Evolutionary conservation across 2,329 filamentous ascomycete species (phyloP).

Genomic region (Cercospora sp.): DNA sequence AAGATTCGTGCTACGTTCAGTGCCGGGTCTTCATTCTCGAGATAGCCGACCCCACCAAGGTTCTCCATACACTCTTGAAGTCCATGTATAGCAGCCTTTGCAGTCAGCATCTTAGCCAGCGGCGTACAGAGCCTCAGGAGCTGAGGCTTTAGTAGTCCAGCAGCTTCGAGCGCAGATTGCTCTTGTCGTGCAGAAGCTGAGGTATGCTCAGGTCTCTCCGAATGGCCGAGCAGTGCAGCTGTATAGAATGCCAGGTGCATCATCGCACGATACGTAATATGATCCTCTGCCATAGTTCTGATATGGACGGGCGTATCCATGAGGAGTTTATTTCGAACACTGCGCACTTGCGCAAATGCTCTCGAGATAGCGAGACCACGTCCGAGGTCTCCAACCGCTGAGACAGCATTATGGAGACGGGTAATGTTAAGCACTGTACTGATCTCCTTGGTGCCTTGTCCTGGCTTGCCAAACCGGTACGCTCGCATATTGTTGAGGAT

Average conservation of each 20-base stretch:
- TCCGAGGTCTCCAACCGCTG: slow-evolving; percentile 55
- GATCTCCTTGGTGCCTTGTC: slow-evolving; percentile 68
- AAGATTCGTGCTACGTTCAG: slow-evolving; percentile 67
- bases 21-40: slow-evolving; percentile 62
- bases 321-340: slow-evolving; percentile 53
- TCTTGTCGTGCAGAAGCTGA: background rate
- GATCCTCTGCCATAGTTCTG: slow-evolving; percentile 55
- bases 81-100: slow-evolving; percentile 52
- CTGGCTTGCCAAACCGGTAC: slow-evolving; percentile 65
- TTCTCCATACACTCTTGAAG: slow-evolving; percentile 63
- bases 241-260: slow-evolving; percentile 8
- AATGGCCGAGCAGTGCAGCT: slow-evolving; percentile 53
- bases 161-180: background rate
- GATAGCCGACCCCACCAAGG: slow-evolving; percentile 67
- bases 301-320: slow-evolving; percentile 59
- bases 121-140: slow-evolving; percentile 62
- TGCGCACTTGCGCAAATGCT: slow-evolving; percentile 60
- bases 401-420: slow-evolving; percentile 58
- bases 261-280: background rate
- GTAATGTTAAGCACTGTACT: slow-evolving; percentile 68
- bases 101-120: slow-evolving; percentile 61
- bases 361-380: slow-evolving; percentile 60
- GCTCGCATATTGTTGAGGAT: slow-evolving; percentile 49
- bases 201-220: slow-evolving; percentile 46
- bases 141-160: slow-evolving; percentile 27